phyloP scores from a whole-genome alignment of 768 basidiomycete genomes.

The Gymnopilus junonius region DNA sequence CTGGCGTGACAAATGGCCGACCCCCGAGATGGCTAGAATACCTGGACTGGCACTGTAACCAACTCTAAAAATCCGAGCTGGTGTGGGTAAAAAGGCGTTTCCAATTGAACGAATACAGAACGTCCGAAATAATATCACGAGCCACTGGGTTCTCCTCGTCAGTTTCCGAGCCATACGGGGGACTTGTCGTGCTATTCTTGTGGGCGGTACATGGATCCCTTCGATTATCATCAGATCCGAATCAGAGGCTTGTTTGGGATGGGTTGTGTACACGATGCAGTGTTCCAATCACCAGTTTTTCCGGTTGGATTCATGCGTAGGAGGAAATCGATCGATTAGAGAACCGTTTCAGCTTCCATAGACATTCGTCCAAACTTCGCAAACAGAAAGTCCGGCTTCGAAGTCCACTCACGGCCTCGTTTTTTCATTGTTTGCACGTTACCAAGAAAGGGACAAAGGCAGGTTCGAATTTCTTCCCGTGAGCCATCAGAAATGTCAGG shows the following conservation, averaged over 20 bases:
- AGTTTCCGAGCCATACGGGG: conserved; percentile 6
- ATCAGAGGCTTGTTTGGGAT: background rate
- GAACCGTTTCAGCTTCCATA: background rate
- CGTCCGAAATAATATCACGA: background rate
- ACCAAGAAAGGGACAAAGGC: background rate
- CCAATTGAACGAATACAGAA: background rate
- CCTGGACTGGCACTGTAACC: background rate
- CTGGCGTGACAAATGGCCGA: background rate
- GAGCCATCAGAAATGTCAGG: background rate
- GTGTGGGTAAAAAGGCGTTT: background rate
- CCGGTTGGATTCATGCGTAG: background rate
- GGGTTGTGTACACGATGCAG: background rate
- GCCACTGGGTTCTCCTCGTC: background rate
- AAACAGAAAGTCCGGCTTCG: background rate
- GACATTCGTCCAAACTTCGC: background rate
- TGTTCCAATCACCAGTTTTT: background rate
- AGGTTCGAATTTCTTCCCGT: background rate
- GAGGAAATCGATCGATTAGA: background rate
- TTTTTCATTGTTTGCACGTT: background rate
- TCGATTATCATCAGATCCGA: background rate
- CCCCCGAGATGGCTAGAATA: background rate
- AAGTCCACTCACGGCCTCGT: background rate
- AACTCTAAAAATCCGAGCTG: background rate
- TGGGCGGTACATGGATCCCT: background rate
- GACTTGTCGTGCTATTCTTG: background rate